Evolutionary conservation across 1,284 basidiomycete genomes (phyloP).

Genomic region (Naganishia albida): DNA sequence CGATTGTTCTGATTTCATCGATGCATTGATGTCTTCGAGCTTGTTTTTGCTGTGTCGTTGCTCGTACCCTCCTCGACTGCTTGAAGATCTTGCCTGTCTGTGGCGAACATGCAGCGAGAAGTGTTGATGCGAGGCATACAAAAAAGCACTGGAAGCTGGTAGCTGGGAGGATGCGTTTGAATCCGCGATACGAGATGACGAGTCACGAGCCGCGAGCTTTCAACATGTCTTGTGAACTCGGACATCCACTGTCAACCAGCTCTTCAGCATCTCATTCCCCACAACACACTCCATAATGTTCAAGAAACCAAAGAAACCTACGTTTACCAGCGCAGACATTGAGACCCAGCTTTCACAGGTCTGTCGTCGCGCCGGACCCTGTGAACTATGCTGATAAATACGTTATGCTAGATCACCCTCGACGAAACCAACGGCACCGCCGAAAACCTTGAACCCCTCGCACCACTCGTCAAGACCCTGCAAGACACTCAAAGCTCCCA

Average conservation of each 20-base stretch:
- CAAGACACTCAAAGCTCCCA: constrained; percentile 89
- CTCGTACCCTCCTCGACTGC: too few relatives aligned
- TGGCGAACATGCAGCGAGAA: too few relatives aligned
- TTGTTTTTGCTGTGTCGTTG: too few relatives aligned
- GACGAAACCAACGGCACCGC: constrained; percentile 45
- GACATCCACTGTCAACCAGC: neutral
- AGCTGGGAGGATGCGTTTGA: neutral
- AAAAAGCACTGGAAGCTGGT: too few relatives aligned
- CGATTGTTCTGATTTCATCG: too few relatives aligned
- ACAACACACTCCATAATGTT: constrained; percentile 15
- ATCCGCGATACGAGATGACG: constrained; percentile 12
- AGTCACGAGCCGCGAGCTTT: neutral
- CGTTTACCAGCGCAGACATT: constrained; percentile 51
- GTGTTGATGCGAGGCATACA: too few relatives aligned
- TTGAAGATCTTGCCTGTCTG: too few relatives aligned
- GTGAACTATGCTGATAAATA: neutral
- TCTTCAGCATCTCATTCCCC: neutral
- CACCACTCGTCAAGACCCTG: constrained; percentile 89
- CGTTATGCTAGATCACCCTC: constrained; percentile 45
- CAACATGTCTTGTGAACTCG: neutral
- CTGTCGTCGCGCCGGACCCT: constrained; percentile 11
- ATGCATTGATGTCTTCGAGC: too few relatives aligned
- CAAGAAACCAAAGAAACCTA: constrained; percentile 40
- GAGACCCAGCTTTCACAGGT: constrained; percentile 54
- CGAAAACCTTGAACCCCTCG: constrained; percentile 89